These are phyloP conservation scores for Saturnispora gosingensis DNA, from an alignment of 805 yeast species.

Conservation along the genomic window DNA sequence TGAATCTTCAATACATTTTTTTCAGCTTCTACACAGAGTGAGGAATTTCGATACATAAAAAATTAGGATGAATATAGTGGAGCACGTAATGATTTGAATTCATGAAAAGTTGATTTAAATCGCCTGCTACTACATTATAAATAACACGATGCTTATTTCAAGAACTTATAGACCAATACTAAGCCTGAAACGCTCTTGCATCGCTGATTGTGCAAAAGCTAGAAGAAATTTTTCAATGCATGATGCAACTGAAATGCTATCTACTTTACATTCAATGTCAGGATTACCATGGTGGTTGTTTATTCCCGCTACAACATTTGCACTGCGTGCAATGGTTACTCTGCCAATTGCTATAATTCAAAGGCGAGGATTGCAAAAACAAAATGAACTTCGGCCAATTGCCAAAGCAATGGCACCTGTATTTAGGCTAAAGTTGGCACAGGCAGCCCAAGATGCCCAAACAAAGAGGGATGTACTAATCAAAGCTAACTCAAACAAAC, in stretches of 20 bases:
- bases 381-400: constrained; percentile 62
- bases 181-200: not conserved
- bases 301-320: constrained; percentile 64
- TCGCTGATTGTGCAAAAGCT: not conserved
- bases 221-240: constrained; percentile 9
- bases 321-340: constrained; percentile 57
- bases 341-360: constrained; percentile 72
- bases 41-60: not conserved
- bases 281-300: constrained; percentile 79
- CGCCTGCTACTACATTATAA: not conserved
- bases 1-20: not conserved
- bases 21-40: not conserved
- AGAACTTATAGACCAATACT: not conserved
- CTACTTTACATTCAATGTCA: constrained; percentile 40
- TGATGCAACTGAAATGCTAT: constrained; percentile 29
- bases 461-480: constrained; percentile 15
- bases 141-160: not conserved
- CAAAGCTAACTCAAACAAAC: constrained; percentile 14
- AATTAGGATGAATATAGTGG: not conserved
- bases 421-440: constrained; percentile 46
- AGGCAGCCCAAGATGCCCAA: constrained; percentile 32
- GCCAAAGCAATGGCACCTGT: constrained; percentile 71
- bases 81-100: not conserved
- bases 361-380: constrained; percentile 58
- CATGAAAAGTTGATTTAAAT: not conserved